Base-by-base conservation (phyloP, 495 filamentous ascomycete species). In the Trichodelitschia bisporula region DNA sequence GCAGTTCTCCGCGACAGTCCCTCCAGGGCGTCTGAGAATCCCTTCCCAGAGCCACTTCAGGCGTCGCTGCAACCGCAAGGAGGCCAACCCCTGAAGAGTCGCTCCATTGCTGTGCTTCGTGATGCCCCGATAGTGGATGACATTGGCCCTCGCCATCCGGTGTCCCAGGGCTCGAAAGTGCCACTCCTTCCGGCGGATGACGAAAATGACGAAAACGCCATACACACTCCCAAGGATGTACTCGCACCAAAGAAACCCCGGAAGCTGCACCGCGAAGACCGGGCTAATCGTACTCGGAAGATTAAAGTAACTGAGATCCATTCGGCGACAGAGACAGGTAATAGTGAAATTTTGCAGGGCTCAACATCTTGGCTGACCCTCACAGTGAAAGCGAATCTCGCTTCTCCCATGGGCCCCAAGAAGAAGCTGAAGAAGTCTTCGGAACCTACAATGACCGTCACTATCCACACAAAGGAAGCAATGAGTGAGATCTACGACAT, bases 371-470 rank as follows among this genome's bases (percentile, higher is more conserved):
- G 11, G 26, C 32, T 50, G 13, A 39, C 33, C 12, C 37, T 28
- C 24, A 36, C 36, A 82, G 82, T 93, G 47, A 80, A 86, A 63
- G 77, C 79, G 30, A 93, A 91, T 36, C 58, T 93, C 25, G 75
- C 77, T 38, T 93, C 82, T 8, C 82, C 82, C 1, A 73, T 75
- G 0, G 64, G 66, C 10, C 66, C 67, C 1, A 90, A 80, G 46
- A 61, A 79, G 17, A 71, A 62, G 26, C 59, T 66, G 28, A 83
- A 77, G 54, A 77, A 72, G 46, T 61, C 64, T 9, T 49, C 62
- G 2, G 80, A 91, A 44, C 77, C 80, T 16, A 97, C 86, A 1
- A 93, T 97, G 83, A 97, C 86, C 80, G n/a, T n/a, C n/a, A 97
- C 86, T 1, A 64, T 97, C 38, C 77, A 93, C 44, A 97, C 86